A percentile compares a stretch with the other conserved stretches of the same genome.
phyloP scores from a whole-genome alignment of 768 basidiomycete genomes.

The Cantharellus cinnabarinus region DNA sequence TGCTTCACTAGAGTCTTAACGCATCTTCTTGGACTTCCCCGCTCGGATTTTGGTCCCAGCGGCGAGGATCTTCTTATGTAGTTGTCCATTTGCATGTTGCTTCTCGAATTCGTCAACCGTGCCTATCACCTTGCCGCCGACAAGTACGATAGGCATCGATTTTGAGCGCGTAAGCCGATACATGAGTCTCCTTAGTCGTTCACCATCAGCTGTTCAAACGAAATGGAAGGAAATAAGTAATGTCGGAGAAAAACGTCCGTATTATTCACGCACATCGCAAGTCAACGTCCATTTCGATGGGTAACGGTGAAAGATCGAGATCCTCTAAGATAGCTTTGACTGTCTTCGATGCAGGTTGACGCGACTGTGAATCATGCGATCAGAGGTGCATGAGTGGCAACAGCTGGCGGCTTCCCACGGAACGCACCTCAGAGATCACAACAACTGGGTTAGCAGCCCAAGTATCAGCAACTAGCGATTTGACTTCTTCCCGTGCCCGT shows the following conservation, averaged over 20 bases:
- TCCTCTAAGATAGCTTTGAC: slow-evolving; percentile 35
- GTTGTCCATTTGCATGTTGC: too few relatives aligned
- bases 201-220: background rate
- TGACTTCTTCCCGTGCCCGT: slow-evolving; percentile 25
- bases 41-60: too few relatives aligned
- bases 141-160: slow-evolving; percentile 44
- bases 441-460: slow-evolving; percentile 61
- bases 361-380: slow-evolving; percentile 22
- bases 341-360: slow-evolving; percentile 34
- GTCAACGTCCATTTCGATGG: slow-evolving; percentile 53
- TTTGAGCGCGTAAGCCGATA: slow-evolving; percentile 33
- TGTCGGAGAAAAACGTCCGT: background rate
- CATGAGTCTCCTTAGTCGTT: slow-evolving; percentile 32
- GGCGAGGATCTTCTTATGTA: too few relatives aligned
- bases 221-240: background rate
- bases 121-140: slow-evolving; percentile 42
- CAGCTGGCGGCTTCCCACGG: background rate
- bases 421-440: slow-evolving; percentile 45
- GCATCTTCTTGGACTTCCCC: too few relatives aligned
- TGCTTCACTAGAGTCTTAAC: too few relatives aligned
- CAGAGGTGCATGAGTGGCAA: slow-evolving; percentile 5
- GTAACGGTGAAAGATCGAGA: slow-evolving; percentile 38
- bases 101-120: slow-evolving; percentile 26
- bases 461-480: slow-evolving; percentile 36
- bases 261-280: slow-evolving; percentile 24